phyloP scores from a whole-genome alignment of 2,329 filamentous ascomycete genomes.

The Ophiostoma ulmi region DNA sequence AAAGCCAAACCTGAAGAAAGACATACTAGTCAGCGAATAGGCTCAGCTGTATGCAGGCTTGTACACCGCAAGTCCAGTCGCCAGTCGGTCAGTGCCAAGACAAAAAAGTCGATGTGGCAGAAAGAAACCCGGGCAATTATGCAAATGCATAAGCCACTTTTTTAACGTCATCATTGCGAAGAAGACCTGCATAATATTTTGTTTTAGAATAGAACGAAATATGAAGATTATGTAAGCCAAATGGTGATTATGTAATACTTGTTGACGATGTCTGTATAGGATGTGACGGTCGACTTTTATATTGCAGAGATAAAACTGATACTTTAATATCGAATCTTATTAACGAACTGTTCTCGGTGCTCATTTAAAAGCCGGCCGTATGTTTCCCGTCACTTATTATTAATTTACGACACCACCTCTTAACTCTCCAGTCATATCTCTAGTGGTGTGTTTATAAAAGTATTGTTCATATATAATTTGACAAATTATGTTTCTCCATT shows the following conservation, averaged over 20 bases:
- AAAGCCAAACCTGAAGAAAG: not conserved
- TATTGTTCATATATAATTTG: too few species aligned
- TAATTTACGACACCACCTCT: not conserved
- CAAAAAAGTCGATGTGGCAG: not conserved
- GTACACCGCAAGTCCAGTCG: conserved; percentile 9
- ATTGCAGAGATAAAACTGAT: not conserved
- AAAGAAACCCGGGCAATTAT: not conserved
- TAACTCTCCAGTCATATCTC: too few species aligned
- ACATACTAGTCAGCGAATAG: not conserved
- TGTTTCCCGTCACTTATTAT: not conserved
- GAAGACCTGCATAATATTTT: not conserved
- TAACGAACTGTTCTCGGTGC: too few species aligned
- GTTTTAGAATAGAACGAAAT: not conserved
- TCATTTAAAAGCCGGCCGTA: not conserved
- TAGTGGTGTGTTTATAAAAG: too few species aligned
- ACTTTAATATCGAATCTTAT: too few species aligned
- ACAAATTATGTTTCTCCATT: too few species aligned
- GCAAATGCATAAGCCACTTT: not conserved
- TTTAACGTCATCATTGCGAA: not conserved
- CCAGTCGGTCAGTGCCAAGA: not conserved
- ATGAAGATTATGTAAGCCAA: not conserved
- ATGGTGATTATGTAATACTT: not conserved
- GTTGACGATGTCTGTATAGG: too few species aligned
- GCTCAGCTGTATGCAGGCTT: conserved; percentile 3
- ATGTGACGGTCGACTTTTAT: not conserved